These are phyloP conservation scores for Ambrosia hybrid DNA, from an alignment of 140 eudicot genomes.

Conservation along the genomic window DNA sequence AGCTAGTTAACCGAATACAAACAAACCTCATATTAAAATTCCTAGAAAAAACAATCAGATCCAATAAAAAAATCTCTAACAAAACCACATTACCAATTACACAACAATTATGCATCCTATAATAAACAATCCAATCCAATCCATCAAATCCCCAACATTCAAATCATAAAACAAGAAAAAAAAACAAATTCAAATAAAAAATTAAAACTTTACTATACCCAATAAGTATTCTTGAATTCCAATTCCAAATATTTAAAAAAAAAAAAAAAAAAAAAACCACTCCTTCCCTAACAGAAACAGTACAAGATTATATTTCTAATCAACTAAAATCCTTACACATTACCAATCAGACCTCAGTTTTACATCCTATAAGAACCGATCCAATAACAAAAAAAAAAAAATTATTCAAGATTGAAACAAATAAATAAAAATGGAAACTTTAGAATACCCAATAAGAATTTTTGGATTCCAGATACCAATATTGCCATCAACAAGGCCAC, in stretches of 20 bases:
- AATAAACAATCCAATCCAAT: no score
- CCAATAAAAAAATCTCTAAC: not conserved
- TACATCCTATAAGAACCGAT: no score
- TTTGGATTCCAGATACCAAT: conserved; percentile 87
- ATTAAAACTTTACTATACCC: no score
- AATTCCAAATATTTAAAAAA: conserved; percentile 9
- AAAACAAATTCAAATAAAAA: no score
- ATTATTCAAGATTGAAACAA: conserved; percentile 8
- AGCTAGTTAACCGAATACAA: not conserved
- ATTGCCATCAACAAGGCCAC: conserved; percentile 91
- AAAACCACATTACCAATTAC: conserved; percentile 22
- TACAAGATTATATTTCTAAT: no score
- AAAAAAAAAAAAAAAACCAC: no score
- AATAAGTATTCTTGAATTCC: conserved; percentile 53
- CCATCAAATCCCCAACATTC: not conserved
- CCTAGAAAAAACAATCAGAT: not conserved
- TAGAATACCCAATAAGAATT: conserved; percentile 53
- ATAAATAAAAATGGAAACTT: not conserved
- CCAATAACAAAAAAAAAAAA: conserved; percentile 6
- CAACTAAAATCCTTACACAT: no score
- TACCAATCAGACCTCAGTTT: no score
- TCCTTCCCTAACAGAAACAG: no score
- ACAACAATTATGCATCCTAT: conserved; percentile 7
- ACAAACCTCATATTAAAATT: not conserved
- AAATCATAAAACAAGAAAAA: no score